These are phyloP conservation scores for Talaromyces wortmannii DNA, from an alignment of 495 filamentous ascomycete genomes.

Conservation along the genomic window DNA sequence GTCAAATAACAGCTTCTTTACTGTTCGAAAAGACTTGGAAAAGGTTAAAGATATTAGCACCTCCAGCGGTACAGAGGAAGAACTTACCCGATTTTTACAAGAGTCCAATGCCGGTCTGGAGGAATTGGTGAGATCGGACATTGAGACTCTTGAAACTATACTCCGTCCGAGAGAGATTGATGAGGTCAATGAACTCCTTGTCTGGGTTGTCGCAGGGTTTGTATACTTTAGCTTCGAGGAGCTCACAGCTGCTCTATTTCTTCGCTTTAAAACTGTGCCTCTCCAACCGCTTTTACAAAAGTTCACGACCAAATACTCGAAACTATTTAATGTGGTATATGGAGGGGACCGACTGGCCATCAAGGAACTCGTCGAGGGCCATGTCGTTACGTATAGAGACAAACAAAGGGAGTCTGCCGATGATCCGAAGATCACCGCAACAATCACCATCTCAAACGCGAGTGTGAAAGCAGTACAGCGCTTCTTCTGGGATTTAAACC, in stretches of 20 bases:
- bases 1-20: constrained; percentile 5
- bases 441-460: constrained; percentile 16
- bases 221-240: constrained; percentile 5
- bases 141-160: constrained; percentile 10
- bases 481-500: constrained; percentile 13
- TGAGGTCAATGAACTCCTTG: constrained; percentile 18
- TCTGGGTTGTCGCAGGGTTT: constrained; percentile 13
- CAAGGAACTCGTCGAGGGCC: constrained; percentile 7
- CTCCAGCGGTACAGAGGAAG: constrained; percentile 15
- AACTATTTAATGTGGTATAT: constrained; percentile 7
- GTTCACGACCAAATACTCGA: constrained; percentile 15
- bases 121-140: constrained; percentile 6
- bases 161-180: constrained; percentile 15
- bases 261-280: constrained; percentile 10
- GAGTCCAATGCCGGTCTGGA: constrained; percentile 11
- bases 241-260: constrained; percentile 12
- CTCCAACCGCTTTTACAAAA: constrained; percentile 13
- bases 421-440: constrained; percentile 13
- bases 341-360: neutral
- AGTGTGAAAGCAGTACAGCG: constrained; percentile 13
- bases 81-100: constrained; percentile 10
- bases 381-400: constrained; percentile 9
- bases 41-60: constrained; percentile 12
- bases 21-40: constrained; percentile 6
- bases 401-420: constrained; percentile 11